These are phyloP conservation scores for Aspergillus sp. DNA, from an alignment of 2,329 filamentous ascomycete genomes.

Conservation along the genomic window DNA sequence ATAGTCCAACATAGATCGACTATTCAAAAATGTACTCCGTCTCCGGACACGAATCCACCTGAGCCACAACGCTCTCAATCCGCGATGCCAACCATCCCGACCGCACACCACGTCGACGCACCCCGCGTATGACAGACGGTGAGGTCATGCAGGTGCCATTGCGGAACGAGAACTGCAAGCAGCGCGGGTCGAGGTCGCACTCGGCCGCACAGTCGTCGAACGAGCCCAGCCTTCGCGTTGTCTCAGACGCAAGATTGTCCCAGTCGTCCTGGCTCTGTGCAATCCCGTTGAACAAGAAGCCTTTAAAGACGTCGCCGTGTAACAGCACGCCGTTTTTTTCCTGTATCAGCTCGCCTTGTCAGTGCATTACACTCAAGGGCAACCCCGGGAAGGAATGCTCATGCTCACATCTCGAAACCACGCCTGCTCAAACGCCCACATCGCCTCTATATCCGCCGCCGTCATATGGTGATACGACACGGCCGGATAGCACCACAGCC, in stretches of 20 bases:
- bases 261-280: constrained; percentile 9
- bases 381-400: not conserved
- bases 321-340: constrained; percentile 2
- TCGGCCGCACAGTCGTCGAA: constrained; percentile 20
- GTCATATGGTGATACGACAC: constrained; percentile 30
- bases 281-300: constrained; percentile 13
- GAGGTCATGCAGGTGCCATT: constrained; percentile 14
- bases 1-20: not conserved
- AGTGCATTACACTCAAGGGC: not conserved
- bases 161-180: constrained; percentile 25
- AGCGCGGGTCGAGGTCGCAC: constrained; percentile 21
- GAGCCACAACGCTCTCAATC: constrained; percentile 19
- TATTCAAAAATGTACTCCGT: constrained; percentile 22
- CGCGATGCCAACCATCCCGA: constrained; percentile 26
- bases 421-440: constrained; percentile 23
- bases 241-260: constrained; percentile 13
- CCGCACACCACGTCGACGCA: constrained; percentile 12
- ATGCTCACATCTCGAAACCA: constrained; percentile 25
- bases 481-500: constrained; percentile 26
- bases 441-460: constrained; percentile 20
- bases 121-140: constrained; percentile 18
- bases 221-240: constrained; percentile 12
- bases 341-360: not conserved
- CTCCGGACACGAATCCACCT: constrained; percentile 19
- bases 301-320: constrained; percentile 23